Evolutionary conservation across 2,329 filamentous ascomycete species (phyloP).

Genomic region (Xylaria sp.): DNA sequence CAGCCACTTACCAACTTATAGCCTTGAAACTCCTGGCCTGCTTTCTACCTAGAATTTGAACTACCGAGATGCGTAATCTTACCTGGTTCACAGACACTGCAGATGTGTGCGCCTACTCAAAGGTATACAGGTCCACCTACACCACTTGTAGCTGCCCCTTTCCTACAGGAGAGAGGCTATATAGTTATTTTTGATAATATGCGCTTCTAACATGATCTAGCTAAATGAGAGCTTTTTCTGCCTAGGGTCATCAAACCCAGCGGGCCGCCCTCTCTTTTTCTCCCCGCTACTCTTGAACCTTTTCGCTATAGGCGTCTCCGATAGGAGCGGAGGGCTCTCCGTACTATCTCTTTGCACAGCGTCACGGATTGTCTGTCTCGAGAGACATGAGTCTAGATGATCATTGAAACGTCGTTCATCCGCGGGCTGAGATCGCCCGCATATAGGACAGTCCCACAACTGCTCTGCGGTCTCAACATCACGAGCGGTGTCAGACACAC

Average conservation of each 20-base stretch:
- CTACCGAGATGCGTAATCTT: neutral
- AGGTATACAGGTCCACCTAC: no score
- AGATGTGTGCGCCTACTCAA: no score
- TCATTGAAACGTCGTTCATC: conserved; percentile 85
- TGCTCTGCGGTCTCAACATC: conserved; percentile 52
- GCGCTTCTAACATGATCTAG: conserved; percentile 37
- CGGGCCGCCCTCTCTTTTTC: conserved; percentile 43
- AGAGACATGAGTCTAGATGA: conserved; percentile 93
- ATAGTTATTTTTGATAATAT: neutral
- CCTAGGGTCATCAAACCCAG: conserved; percentile 42
- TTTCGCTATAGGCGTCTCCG: conserved; percentile 53
- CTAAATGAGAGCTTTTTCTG: conserved; percentile 62
- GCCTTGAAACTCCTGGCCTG: neutral
- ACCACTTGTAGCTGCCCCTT: no score
- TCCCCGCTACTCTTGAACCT: conserved; percentile 46
- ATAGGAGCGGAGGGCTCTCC: conserved; percentile 36
- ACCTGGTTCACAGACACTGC: no score
- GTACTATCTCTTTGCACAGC: conserved; percentile 69
- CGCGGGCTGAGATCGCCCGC: conserved; percentile 76
- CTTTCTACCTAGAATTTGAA: neutral
- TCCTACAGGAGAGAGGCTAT: no score
- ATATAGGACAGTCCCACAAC: conserved; percentile 90
- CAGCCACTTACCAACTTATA: no score
- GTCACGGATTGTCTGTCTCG: conserved; percentile 84
- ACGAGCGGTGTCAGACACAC: conserved; percentile 17